A percentile compares a stretch with the other conserved stretches of the same genome.
Evolutionary conservation across 2,329 filamentous ascomycete species (phyloP).

Genomic region (Ophiostoma australiae): DNA sequence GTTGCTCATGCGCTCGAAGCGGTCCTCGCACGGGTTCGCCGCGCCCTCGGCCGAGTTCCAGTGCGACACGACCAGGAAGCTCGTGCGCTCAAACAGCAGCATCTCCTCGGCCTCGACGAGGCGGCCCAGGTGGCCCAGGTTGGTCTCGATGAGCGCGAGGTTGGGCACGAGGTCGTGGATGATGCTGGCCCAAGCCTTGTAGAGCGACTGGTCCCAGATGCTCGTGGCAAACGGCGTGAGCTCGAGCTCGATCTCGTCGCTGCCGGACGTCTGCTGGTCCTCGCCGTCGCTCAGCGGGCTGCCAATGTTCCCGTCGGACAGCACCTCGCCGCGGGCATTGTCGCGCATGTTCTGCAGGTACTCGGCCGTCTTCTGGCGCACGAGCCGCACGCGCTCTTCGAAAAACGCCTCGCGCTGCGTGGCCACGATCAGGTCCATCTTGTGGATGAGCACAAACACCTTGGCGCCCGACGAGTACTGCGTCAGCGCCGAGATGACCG

Average conservation of each 20-base stretch:
- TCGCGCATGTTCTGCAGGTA: constrained; percentile 42
- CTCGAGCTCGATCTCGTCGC: constrained; percentile 46
- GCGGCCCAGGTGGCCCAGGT: constrained; percentile 74
- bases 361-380: constrained; percentile 66
- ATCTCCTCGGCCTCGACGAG: constrained; percentile 91
- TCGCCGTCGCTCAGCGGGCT: constrained; percentile 25
- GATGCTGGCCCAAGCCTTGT: constrained; percentile 97
- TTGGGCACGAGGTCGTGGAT: constrained; percentile 98
- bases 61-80: constrained; percentile 91
- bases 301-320: constrained; percentile 11
- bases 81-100: constrained; percentile 89
- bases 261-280: constrained; percentile 24
- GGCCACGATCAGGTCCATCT: constrained; percentile 91
- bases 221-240: constrained; percentile 89
- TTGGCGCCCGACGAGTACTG: constrained; percentile 78
- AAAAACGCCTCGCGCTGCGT: constrained; percentile 76
- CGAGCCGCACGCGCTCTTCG: constrained; percentile 72
- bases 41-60: constrained; percentile 72
- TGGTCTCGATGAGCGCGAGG: constrained; percentile 76
- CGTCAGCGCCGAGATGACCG: constrained; percentile 80
- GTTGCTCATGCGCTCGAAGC: constrained; percentile 89
- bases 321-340: constrained; percentile 27
- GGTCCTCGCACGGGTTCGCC: constrained; percentile 82
- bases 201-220: constrained; percentile 97
- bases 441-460: constrained; percentile 95